Evolutionary conservation across 257 asterid genomes (phyloP).

Genomic region (Paraleonurus japonicus): DNA sequence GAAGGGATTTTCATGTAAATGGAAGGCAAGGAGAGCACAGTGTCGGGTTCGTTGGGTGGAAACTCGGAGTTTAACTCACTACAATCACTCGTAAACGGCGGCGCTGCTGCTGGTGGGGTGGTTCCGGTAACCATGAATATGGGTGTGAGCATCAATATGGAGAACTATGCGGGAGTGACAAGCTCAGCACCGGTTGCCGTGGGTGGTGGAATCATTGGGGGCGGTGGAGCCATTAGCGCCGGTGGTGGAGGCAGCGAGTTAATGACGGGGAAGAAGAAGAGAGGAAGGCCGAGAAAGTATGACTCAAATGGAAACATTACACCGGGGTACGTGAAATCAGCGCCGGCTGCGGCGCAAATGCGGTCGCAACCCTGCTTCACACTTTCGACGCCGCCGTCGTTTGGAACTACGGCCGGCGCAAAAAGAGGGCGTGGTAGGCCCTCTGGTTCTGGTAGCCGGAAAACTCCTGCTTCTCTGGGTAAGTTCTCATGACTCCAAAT

Average conservation of each 20-base stretch:
- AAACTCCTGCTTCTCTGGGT: background rate
- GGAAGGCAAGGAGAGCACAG: slow-evolving; percentile 61
- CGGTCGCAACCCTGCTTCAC: background rate
- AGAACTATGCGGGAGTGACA: slow-evolving; percentile 24
- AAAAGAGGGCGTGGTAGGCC: slow-evolving; percentile 13
- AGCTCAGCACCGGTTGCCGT: background rate
- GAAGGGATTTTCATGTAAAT: slow-evolving; percentile 34
- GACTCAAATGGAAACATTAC: background rate
- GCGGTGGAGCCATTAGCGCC: slow-evolving; percentile 2
- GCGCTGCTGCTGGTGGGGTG: slow-evolving; percentile 30
- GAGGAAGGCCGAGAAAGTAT: slow-evolving; percentile 19
- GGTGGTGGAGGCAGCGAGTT: background rate
- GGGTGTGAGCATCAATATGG: slow-evolving; percentile 26
- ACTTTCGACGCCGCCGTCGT: slow-evolving; percentile 2
- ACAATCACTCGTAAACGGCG: slow-evolving; percentile 29
- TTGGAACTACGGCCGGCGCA: background rate
- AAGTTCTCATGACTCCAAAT: background rate
- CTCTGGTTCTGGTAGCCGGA: background rate
- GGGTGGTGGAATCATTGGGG: background rate
- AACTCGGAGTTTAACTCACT: slow-evolving; percentile 54
- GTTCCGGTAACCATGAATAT: slow-evolving; percentile 33
- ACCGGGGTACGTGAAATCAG: slow-evolving; percentile 2
- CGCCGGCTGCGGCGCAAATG: background rate
- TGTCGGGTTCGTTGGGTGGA: slow-evolving; percentile 48
- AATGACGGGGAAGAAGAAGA: background rate